A percentile compares a stretch with the other conserved stretches of the same genome.
Evolutionary conservation across 2,329 filamentous ascomycete genomes (phyloP).

Genomic region (Biscogniauxia mediterranea): DNA sequence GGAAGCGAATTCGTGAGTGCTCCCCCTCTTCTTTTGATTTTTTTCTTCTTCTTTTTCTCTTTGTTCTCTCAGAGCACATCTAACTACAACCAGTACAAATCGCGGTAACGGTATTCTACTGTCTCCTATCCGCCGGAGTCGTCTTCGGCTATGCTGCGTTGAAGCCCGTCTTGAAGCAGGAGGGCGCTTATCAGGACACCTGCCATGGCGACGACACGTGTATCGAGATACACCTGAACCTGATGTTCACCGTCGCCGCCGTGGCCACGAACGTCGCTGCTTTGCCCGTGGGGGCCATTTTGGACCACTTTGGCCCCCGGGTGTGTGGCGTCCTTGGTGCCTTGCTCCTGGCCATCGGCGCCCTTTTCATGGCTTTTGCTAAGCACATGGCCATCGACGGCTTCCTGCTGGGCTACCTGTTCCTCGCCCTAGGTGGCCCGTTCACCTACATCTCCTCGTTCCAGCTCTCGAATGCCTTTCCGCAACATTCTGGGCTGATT

Average conservation of each 20-base stretch:
- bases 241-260: constrained; percentile 91
- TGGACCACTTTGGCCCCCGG: constrained; percentile 79
- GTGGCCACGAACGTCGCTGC: constrained; percentile 86
- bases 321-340: constrained; percentile 72
- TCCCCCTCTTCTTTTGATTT: background rate
- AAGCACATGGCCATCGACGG: constrained; percentile 67
- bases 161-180: constrained; percentile 73
- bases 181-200: constrained; percentile 66
- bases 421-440: constrained; percentile 74
- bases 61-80: background rate
- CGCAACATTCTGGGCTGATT: constrained; percentile 73
- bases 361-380: constrained; percentile 70
- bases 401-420: constrained; percentile 70
- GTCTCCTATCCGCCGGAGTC: constrained; percentile 73
- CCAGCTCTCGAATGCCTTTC: constrained; percentile 82
- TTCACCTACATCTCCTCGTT: constrained; percentile 83
- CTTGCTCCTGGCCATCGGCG: constrained; percentile 66
- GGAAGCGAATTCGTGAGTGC: constrained; percentile 52
- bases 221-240: constrained; percentile 66
- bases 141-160: constrained; percentile 84
- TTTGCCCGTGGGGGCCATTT: constrained; percentile 78
- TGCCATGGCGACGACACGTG: constrained; percentile 50
- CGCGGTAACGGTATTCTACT: constrained; percentile 66
- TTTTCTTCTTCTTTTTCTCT: constrained; percentile 9
- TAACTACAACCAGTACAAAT: constrained; percentile 58